These are phyloP conservation scores for Nannizzia gypsea DNA, from an alignment of 2,329 filamentous ascomycete species.

Conservation along the genomic window DNA sequence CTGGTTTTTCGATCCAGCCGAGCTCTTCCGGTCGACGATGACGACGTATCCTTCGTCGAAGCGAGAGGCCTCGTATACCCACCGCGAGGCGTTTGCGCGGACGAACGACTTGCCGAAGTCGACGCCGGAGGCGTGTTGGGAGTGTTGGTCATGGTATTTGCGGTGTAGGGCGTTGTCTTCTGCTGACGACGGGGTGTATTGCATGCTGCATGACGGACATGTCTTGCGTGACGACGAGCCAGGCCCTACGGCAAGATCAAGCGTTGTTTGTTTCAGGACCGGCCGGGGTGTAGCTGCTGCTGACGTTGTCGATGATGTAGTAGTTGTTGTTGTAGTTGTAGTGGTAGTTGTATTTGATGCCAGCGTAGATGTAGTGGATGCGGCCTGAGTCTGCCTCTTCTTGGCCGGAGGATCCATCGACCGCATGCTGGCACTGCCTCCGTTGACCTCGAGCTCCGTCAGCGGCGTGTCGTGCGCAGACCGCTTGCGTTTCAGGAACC, in stretches of 20 bases:
- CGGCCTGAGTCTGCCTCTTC: slow-evolving; percentile 13
- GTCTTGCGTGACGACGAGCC: slow-evolving; percentile 44
- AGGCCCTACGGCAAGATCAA: slow-evolving; percentile 40
- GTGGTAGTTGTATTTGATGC: neutral
- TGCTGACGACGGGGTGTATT: slow-evolving; percentile 50
- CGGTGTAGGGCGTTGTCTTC: slow-evolving; percentile 53
- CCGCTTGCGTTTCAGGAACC: slow-evolving; percentile 39
- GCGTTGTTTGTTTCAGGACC: slow-evolving; percentile 47
- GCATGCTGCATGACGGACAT: slow-evolving; percentile 53
- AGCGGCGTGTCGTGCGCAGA: slow-evolving; percentile 21
- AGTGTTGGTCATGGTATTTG: slow-evolving; percentile 48
- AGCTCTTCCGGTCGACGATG: slow-evolving; percentile 45
- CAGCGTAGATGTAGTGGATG: neutral
- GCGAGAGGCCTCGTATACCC: slow-evolving; percentile 41
- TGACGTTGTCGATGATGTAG: neutral
- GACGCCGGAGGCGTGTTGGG: slow-evolving; percentile 49
- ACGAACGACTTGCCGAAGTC: slow-evolving; percentile 49
- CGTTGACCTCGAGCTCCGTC: slow-evolving; percentile 32
- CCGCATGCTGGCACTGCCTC: slow-evolving; percentile 29
- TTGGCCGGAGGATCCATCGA: slow-evolving; percentile 27
- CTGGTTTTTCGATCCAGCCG: slow-evolving; percentile 39
- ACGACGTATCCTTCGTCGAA: slow-evolving; percentile 44
- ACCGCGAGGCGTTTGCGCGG: slow-evolving; percentile 39
- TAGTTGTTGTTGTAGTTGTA: neutral
- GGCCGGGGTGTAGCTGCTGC: slow-evolving; percentile 13